A percentile compares a stretch with the other conserved stretches of the same genome.
These are phyloP conservation scores for Neonectria punicea DNA, from an alignment of 2,329 filamentous ascomycete species.

Conservation along the genomic window DNA sequence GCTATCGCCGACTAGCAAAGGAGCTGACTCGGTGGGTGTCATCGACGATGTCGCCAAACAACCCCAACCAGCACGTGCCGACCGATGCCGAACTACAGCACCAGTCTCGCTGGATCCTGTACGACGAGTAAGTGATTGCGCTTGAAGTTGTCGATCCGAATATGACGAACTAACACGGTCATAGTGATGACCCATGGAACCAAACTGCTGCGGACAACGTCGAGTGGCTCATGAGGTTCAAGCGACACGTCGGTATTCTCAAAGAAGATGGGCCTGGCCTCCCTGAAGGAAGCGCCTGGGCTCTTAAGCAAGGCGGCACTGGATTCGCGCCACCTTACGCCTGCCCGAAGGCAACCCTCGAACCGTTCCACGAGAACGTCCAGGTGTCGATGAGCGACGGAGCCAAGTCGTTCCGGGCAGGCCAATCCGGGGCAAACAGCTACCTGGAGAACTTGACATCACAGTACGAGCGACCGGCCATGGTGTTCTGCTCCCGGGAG, in stretches of 20 bases:
- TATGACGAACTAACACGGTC: constrained; percentile 30
- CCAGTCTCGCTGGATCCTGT: constrained; percentile 71
- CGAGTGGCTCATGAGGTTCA: constrained; percentile 72
- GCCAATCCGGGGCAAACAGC: constrained; percentile 58
- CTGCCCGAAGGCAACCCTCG: constrained; percentile 53
- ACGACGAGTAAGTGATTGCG: constrained; percentile 64
- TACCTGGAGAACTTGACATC: constrained; percentile 58
- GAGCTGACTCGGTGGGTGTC: constrained; percentile 65
- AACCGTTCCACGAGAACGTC: constrained; percentile 48
- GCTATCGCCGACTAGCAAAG: constrained; percentile 65
- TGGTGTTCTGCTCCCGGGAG: constrained; percentile 68
- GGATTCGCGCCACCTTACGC: constrained; percentile 67
- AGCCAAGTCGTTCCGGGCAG: constrained; percentile 55
- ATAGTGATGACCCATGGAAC: constrained; percentile 71
- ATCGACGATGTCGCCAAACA: constrained; percentile 66
- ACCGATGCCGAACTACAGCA: constrained; percentile 72
- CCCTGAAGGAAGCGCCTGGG: constrained; percentile 55
- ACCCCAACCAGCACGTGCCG: constrained; percentile 68
- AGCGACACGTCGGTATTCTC: constrained; percentile 65
- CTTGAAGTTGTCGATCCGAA: neutral
- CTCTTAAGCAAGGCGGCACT: constrained; percentile 59
- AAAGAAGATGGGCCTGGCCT: constrained; percentile 63
- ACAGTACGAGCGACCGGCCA: constrained; percentile 58
- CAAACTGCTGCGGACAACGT: constrained; percentile 71
- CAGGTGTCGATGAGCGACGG: constrained; percentile 49